Evolutionary conservation across 2,329 filamentous ascomycete species (phyloP).

Genomic region (Colletotrichum sp.): DNA sequence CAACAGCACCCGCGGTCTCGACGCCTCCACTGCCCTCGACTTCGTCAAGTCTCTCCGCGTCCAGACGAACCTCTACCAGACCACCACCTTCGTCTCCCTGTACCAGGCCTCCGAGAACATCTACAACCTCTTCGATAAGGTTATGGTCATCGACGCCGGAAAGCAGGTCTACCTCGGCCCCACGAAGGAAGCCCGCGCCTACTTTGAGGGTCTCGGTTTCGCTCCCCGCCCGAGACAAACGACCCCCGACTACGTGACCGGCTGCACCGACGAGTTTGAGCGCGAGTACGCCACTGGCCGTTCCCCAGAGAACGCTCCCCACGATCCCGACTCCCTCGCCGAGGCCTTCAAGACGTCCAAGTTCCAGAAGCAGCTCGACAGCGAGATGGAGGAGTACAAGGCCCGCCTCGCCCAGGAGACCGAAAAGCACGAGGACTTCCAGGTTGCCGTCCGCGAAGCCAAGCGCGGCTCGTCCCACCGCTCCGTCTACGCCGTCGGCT

Average conservation of each 20-base stretch:
- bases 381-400: constrained; percentile 75
- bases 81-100: constrained; percentile 83
- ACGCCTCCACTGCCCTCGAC: constrained; percentile 71
- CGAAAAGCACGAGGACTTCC: constrained; percentile 77
- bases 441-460: constrained; percentile 74
- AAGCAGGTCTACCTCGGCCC: constrained; percentile 80
- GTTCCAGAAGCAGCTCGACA: constrained; percentile 59
- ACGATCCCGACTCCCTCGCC: constrained; percentile 69
- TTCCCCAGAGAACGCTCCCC: constrained; percentile 70
- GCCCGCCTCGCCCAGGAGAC: constrained; percentile 67
- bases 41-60: constrained; percentile 75
- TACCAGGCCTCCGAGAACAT: constrained; percentile 88
- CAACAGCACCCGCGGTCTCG: constrained; percentile 73
- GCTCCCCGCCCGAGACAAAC: constrained; percentile 77
- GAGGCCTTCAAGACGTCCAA: constrained; percentile 73
- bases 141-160: constrained; percentile 79
- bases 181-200: constrained; percentile 67
- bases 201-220: constrained; percentile 82
- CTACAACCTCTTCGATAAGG: constrained; percentile 82
- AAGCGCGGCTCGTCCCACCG: constrained; percentile 78
- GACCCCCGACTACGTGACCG: constrained; percentile 81
- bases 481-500: constrained; percentile 84
- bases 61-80: constrained; percentile 83
- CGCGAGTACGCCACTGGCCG: constrained; percentile 75
- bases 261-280: constrained; percentile 85